A percentile compares a stretch with the other conserved stretches of the same genome.
Conservation (phyloP, 2,329 filamentous ascomycete species). For the Gremmenia infestans region DNA sequence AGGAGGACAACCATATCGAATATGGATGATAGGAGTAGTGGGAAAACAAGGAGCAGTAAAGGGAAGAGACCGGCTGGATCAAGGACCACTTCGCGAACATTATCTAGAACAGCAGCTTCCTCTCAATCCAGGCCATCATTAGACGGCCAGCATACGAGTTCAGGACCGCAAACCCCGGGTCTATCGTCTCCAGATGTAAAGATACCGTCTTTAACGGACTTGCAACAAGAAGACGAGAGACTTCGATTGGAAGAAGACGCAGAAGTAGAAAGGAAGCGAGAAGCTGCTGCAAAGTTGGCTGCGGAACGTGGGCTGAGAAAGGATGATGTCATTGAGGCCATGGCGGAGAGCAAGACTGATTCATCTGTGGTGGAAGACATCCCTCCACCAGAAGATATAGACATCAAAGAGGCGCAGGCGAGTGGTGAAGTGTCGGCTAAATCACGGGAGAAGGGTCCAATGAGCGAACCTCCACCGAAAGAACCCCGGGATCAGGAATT, state of each 20-base stretch:
- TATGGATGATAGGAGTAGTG: constrained; percentile 66
- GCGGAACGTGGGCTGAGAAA: constrained; percentile 41
- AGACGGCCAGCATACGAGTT: constrained; percentile 15
- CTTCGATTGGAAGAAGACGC: constrained; percentile 44
- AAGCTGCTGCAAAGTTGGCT: constrained; percentile 48
- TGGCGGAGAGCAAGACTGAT: constrained; percentile 18
- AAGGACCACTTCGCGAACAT: constrained; percentile 53
- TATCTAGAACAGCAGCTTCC: constrained; percentile 42
- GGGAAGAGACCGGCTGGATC: constrained; percentile 44
- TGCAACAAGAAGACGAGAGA: constrained; percentile 49
- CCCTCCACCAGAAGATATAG: constrained; percentile 23
- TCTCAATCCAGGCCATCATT: constrained; percentile 23
- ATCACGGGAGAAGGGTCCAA: not conserved
- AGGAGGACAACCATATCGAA: constrained; percentile 55
- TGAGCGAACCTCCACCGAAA: constrained; percentile 8
- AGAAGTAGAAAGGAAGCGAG: constrained; percentile 47
- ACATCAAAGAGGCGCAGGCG: constrained; percentile 2
- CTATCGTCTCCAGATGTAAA: constrained; percentile 33
- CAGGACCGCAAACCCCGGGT: constrained; percentile 31
- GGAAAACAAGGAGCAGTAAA: constrained; percentile 56
- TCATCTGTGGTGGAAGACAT: constrained; percentile 23
- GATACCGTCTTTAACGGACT: constrained; percentile 45
- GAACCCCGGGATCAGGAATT: constrained; percentile 37
- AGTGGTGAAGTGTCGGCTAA: constrained; percentile 7
- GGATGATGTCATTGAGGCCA: constrained; percentile 31